phyloP scores from a whole-genome alignment of 169 alveolate genomes.

The Blepharisma undulans region DNA sequence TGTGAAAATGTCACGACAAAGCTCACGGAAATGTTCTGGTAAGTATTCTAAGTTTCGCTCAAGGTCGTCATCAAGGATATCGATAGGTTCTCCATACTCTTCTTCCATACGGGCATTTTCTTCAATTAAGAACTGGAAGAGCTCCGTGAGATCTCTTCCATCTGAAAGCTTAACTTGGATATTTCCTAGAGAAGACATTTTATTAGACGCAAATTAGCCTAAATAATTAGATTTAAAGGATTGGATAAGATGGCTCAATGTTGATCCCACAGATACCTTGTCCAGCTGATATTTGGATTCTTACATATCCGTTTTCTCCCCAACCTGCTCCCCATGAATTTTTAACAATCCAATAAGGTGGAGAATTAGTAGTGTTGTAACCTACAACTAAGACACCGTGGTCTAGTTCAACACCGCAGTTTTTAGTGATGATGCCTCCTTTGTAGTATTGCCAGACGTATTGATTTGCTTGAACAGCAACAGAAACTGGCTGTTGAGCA shows the following conservation, averaged over 20 bases:
- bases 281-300: constrained; percentile 38
- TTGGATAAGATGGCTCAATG: constrained; percentile 29
- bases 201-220: background rate
- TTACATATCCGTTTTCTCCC: constrained; percentile 76
- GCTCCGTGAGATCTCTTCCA: constrained; percentile 35
- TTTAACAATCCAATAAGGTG: constrained; percentile 53
- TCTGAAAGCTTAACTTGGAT: constrained; percentile 29
- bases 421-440: constrained; percentile 72
- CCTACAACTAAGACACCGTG: constrained; percentile 86
- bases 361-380: background rate
- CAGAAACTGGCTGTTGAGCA: constrained; percentile 24
- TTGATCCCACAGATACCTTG: constrained; percentile 36
- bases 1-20: constrained; percentile 26
- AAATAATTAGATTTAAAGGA: background rate
- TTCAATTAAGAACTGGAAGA: constrained; percentile 4
- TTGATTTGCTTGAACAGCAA: constrained; percentile 81
- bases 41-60: constrained; percentile 24
- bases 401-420: constrained; percentile 74
- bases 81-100: constrained; percentile 13
- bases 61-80: background rate
- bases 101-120: constrained; percentile 37
- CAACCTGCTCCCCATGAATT: constrained; percentile 78
- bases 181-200: background rate
- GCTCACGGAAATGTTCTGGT: constrained; percentile 2
- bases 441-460: constrained; percentile 88